Evolutionary conservation across 768 basidiomycete species (phyloP), one percentile per base, ranked within the genome.

Genomic region (Termitomyces sp.): DNA sequence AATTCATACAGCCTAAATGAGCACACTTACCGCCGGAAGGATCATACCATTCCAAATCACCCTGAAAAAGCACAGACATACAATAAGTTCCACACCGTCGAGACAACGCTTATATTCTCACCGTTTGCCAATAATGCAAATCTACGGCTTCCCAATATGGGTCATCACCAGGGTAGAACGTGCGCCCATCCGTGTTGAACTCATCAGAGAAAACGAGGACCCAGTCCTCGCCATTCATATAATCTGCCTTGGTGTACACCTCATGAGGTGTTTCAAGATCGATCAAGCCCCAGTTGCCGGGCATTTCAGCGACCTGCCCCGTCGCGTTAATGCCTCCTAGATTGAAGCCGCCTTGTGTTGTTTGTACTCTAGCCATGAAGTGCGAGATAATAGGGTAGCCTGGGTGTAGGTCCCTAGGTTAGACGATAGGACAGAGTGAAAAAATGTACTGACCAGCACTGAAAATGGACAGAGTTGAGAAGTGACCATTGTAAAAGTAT

Each of bases 21-120:
- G 32, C 43, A 33, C 30, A 18, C 45, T 52, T 54, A 75, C 74
- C 71, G 63, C 70, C 79, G 64, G 77, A 68, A 26, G 87, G 88
- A 63, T 82, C 80, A 68, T 92, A 93, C 90, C 90, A 92, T 68
- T 92, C 90, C 61, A 90, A 66, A 67, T 91, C 86, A 60, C 75
- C 83, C 59, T 77, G 40, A 40, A 33, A 32, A 50, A 26, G 16
- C 53, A 32, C 32, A 45, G 13, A 51, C 8, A 20, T n/a, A 24
- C 44, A 38, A 28, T 53, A 11, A 58, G 52, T 36, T 9, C 28
- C 8, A 7, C 35, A 46, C 10, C 43, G 14, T 8, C 10, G 58
- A 32, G 24, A 50, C 28, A 38, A 38, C 9, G 24, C 44, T 22
- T 22, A n/a, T 10, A 1, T 10, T 22, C 84, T 64, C 56, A 74